Evolutionary conservation across 2,329 filamentous ascomycete genomes (phyloP), one percentile per base, ranked within the genome.

Genomic region (Diplodia intermedia): DNA sequence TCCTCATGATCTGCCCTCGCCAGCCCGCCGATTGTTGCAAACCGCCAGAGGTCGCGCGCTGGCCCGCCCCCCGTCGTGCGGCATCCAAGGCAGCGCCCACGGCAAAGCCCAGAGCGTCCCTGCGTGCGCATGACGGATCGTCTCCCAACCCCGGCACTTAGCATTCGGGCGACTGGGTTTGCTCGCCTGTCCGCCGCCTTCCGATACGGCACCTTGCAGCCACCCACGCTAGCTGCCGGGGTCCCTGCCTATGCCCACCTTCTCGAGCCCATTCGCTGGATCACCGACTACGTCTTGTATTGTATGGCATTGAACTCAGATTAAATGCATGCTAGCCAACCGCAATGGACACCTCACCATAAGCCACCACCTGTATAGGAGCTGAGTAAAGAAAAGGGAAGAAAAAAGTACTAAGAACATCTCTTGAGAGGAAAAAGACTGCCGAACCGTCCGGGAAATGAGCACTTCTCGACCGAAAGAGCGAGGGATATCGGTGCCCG

Each of bases 251-350:
- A 20, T 31, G 43, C 60, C 36, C 43, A 52, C 36, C 29, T 52
- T 3, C 23, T 29, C 40, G 29, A 33, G 33, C 43, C 29, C 18
- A 4, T 9, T 20, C 60, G 23, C 47, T 43, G 7, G n/a, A 50
- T 56, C 52, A 14, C 52, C 29, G 36, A n/a, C 36, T 38, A 57
- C 40, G 11, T 60, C 54, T 31, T 50, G 29, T 67, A 36, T 67
- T 61, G 33, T 67, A 60, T 57, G 18, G 65, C 65, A 61, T 61
- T 61, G 53, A 57, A 55, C 40, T 61, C 65, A 55, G 53, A 61
- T 61, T 67, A 67, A 55, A 67, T 67, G 60, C 60, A 63, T 63
- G 65, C 65, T 57, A 67, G 53, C 65, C 55, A 57, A 67, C 53
- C 55, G 20, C 65, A 67, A 57, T 57, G 65, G 55, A 67, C 65